A percentile compares a stretch with the other conserved stretches of the same genome.
These are phyloP conservation scores for Aspergillus cejpii DNA, from an alignment of 2,329 filamentous ascomycete genomes.

Conservation along the genomic window DNA sequence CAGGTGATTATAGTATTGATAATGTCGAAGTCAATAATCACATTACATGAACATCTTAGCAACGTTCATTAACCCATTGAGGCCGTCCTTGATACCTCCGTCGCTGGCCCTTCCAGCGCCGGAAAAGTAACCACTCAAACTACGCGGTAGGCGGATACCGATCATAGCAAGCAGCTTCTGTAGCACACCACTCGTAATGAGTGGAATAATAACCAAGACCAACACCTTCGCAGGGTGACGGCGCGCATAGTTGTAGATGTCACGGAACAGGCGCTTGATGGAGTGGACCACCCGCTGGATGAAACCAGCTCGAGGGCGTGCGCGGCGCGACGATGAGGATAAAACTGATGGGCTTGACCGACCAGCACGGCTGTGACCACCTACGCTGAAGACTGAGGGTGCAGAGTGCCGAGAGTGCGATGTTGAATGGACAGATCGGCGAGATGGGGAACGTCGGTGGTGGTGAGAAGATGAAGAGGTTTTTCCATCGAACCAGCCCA, in stretches of 20 bases:
- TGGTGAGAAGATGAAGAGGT: slow-evolving; percentile 28
- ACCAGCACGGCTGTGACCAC: slow-evolving; percentile 28
- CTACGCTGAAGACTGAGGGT: slow-evolving; percentile 44
- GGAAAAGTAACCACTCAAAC: slow-evolving; percentile 30
- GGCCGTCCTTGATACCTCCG: slow-evolving; percentile 28
- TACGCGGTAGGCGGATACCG: slow-evolving; percentile 66
- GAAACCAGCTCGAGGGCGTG: slow-evolving; percentile 69
- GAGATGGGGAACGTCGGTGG: slow-evolving; percentile 34
- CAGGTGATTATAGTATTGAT: not conserved
- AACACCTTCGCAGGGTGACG: slow-evolving; percentile 82
- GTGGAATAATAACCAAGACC: slow-evolving; percentile 76
- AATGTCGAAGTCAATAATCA: not conserved
- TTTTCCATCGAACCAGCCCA: slow-evolving; percentile 45
- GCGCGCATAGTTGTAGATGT: slow-evolving; percentile 74
- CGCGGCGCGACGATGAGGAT: slow-evolving; percentile 67
- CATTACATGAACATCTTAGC: slow-evolving; percentile 34
- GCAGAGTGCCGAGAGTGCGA: slow-evolving; percentile 36
- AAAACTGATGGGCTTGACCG: slow-evolving; percentile 44
- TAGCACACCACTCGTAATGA: slow-evolving; percentile 76
- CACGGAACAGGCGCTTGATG: slow-evolving; percentile 69
- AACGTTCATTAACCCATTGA: slow-evolving; percentile 30
- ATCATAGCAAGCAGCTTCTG: slow-evolving; percentile 70
- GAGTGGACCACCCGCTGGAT: slow-evolving; percentile 65
- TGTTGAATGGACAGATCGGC: slow-evolving; percentile 34
- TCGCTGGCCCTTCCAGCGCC: slow-evolving; percentile 15